These are phyloP conservation scores for Starmerella powellii DNA, from an alignment of 805 yeast genomes.

Conservation along the genomic window DNA sequence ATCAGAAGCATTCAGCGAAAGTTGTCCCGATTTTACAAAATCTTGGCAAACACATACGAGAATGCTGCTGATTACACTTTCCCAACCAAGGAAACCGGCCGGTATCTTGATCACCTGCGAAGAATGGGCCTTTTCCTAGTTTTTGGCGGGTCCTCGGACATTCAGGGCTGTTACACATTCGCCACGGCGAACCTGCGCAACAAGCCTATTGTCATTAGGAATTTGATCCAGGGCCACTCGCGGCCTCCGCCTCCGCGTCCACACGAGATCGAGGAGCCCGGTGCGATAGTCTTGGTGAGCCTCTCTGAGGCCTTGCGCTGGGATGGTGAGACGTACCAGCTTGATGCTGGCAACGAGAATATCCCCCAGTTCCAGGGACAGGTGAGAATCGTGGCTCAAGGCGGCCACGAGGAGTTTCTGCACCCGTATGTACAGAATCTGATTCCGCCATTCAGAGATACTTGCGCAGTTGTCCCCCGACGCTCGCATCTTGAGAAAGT, in stretches of 20 bases:
- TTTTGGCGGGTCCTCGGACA: constrained; percentile 59
- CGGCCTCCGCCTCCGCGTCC: constrained; percentile 22
- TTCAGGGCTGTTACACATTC: constrained; percentile 41
- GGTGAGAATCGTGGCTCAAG: constrained; percentile 54
- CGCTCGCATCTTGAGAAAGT: constrained; percentile 62
- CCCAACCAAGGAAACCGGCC: constrained; percentile 30
- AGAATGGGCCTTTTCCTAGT: constrained; percentile 64
- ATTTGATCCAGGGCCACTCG: constrained; percentile 27
- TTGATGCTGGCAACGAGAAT: constrained; percentile 30
- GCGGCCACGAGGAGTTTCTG: constrained; percentile 50
- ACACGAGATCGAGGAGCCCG: constrained; percentile 31
- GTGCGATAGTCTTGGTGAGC: constrained; percentile 60
- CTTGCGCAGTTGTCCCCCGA: constrained; percentile 16
- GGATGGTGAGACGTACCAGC: constrained; percentile 66
- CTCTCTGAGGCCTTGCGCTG: constrained; percentile 79
- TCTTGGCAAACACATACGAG: constrained; percentile 55
- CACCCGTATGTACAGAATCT: constrained; percentile 30
- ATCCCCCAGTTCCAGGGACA: constrained; percentile 49
- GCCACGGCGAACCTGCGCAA: constrained; percentile 50
- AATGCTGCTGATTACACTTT: constrained; percentile 43
- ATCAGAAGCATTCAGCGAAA: constrained; percentile 55
- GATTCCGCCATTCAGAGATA: constrained; percentile 10
- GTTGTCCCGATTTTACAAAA: constrained; percentile 61
- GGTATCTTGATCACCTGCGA: constrained; percentile 45
- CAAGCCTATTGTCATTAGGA: constrained; percentile 29